phyloP scores from a whole-genome alignment of 371 early-diverging fungal species.

The Lichtheimia corymbifera region DNA sequence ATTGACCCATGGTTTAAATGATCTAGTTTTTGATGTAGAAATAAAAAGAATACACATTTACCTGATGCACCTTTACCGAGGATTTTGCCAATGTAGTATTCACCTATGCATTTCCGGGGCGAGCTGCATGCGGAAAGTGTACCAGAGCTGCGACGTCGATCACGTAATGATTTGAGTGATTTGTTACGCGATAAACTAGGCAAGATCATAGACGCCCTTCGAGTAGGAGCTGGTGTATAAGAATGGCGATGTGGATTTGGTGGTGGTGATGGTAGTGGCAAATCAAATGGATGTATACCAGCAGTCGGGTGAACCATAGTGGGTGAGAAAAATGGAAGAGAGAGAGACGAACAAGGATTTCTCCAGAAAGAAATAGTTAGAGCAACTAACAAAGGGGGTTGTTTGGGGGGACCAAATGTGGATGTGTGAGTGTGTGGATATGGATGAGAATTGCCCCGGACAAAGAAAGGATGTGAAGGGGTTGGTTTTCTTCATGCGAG shows the following conservation, averaged over 20 bases:
- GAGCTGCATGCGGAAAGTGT: conserved; percentile 38
- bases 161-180: conserved; percentile 32
- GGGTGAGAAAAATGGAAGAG: conserved; percentile 4
- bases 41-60: conserved; percentile 11
- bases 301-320: conserved; percentile 11
- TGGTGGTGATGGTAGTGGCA: neutral
- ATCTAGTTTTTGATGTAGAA: neutral
- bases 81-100: conserved; percentile 50
- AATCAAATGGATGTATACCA: conserved; percentile 10
- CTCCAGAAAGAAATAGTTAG: neutral
- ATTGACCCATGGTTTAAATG: neutral
- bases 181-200: conserved; percentile 23
- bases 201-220: conserved; percentile 31
- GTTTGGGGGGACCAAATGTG: neutral
- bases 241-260: neutral
- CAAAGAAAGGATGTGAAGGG: conserved; percentile 10
- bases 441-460: neutral
- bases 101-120: conserved; percentile 46
- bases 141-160: conserved; percentile 43
- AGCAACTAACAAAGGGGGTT: neutral
- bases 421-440: too few species aligned
- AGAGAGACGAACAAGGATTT: neutral
- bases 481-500: too few species aligned
- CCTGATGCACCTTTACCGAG: conserved; percentile 56
- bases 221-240: conserved; percentile 14